Evolutionary conservation across 129 eudicot genomes (phyloP), one percentile per base, ranked within the genome.

Genomic region (Heracleum sosnowskyi): DNA sequence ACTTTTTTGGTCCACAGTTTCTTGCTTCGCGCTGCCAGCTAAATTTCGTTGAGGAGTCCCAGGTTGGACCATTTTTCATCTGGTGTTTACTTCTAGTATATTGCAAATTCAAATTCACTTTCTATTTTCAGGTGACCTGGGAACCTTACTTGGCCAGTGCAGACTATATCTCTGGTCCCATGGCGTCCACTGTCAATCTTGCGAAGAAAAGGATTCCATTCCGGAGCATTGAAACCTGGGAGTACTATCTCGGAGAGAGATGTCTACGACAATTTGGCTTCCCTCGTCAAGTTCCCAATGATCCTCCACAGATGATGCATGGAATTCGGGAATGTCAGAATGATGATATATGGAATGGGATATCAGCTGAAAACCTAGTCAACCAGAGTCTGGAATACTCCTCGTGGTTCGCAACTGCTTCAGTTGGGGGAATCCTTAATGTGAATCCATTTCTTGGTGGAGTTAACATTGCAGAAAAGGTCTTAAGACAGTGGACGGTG

Each of bases 221-320:
- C 35, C 44, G 36, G 64, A 35, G 78, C 35, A 39, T 75, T 75
- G 78, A 75, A 60, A 75, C 78, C 42, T 75, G 68, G 68, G 78
- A 75, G 33, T 75, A 75, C 68, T 75, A 75, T 49, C 78, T 75
- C 12, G 78, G 78, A 66, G 78, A 75, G 45, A 75, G 78, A 62
- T 75, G 78, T 49, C 42, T 37, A 33, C 31, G 78, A 3, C 78
- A 75, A 35, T 75, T 75, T 5, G 68, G 78, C 34, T 47, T 49
- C 45, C 78, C 68, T 33, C 34, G 78, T 75, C 66, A 41, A 75
- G 78, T 75, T 35, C 78, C 78, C 24, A 1, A 11, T 47, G 31
- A 60, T 31, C 78, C 78, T 49, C 68, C 78, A 75, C 44, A 33
- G 68, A 49, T 29, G 41, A 75, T 75, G 78, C 66, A 49, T 17